phyloP scores from a whole-genome alignment of 1,284 basidiomycete species.

The Ganoderma meredithae region DNA sequence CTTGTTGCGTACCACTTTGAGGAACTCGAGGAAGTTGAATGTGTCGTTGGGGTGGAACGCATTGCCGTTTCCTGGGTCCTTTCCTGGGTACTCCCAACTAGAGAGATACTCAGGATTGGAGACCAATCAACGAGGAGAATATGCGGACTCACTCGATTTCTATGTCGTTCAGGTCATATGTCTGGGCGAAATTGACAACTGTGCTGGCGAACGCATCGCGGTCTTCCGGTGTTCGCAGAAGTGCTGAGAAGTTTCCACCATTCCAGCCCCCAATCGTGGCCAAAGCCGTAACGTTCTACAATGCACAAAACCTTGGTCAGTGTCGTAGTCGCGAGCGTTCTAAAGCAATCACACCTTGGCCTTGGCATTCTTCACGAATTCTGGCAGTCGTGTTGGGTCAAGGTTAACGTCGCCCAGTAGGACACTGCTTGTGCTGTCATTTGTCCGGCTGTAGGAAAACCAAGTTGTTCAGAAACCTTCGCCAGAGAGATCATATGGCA shows the following conservation, averaged over 20 bases:
- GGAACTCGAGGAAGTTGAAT: constrained; percentile 75
- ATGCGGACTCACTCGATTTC: constrained; percentile 72
- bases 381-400: constrained; percentile 1
- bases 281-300: background rate
- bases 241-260: background rate
- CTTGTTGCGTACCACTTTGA: constrained; percentile 72
- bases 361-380: background rate
- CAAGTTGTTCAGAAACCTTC: background rate
- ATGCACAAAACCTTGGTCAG: background rate
- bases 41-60: constrained; percentile 69
- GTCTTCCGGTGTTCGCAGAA: background rate
- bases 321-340: background rate
- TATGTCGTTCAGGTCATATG: constrained; percentile 75
- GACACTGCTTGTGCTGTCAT: background rate
- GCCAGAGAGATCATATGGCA: background rate
- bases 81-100: constrained; percentile 90
- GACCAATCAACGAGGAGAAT: background rate
- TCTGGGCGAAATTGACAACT: constrained; percentile 60
- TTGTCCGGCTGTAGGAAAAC: background rate
- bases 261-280: background rate
- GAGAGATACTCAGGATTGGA: background rate
- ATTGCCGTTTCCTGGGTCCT: constrained; percentile 70
- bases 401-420: background rate
- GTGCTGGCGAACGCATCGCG: constrained; percentile 64
- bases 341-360: background rate